Evolutionary conservation across 345 rosid genomes (phyloP), one percentile per base, ranked within the genome.

Genomic region (Gossypium longicalyx): DNA sequence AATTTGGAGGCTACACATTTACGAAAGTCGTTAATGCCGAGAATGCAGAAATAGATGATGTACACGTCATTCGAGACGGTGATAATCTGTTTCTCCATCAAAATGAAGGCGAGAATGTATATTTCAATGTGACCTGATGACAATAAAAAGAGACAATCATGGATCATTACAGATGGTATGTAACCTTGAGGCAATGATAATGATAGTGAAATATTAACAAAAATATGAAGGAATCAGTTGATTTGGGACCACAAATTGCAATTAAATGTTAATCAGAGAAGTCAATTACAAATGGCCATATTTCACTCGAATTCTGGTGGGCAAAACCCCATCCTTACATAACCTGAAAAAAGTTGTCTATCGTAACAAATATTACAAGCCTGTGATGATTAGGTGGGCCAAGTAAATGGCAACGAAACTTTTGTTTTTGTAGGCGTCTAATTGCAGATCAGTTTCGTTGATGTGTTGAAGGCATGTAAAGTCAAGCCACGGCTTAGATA

Each of bases 61-160:
- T 86, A 77, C 23, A 75, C 78, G 97, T 92, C 75, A 84, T 95
- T 86, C 86, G 98, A 77, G 99, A 95, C 69, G 96, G 95, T 76
- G 99, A 95, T 84, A 87, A 91, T 81, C 89, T 95, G 86, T 90
- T 86, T 83, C 88, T 91, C 78, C 90, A 81, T 77, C 79, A 83
- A 59, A 76, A 77, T 71, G 81, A 82, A 64, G 51, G 52, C 53
- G 83, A 82, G 77, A 76, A 60, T 65, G 53, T 75, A 58, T 49
- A 69, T 16, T 61, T 69, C 66, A 61, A 72, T 72, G 73, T 67
- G 73, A 77, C 70, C 51, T 74, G 72, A 78, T 57, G 67, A 66
- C 51, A 43, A 23, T 13, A 53, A 9, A 20, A 60, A 10, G 57
- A 23, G 22, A 1, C 25, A n/a, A 66, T 59, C 17, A 66, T 41